phyloP scores from a whole-genome alignment of 2,329 filamentous ascomycete species.

The Alternaria dauci region DNA sequence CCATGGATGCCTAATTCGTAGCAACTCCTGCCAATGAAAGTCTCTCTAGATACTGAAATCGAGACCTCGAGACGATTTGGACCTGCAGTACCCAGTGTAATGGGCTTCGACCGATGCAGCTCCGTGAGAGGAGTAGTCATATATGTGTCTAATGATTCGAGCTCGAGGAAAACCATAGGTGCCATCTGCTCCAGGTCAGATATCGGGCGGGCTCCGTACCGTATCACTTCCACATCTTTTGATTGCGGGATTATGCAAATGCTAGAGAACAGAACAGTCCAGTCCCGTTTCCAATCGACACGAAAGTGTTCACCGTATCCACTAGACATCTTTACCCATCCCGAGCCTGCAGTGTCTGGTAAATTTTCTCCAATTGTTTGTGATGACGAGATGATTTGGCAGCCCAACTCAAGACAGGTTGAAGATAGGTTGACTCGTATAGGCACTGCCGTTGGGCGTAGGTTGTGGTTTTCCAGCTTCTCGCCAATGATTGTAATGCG shows the following conservation, averaged over 20 bases:
- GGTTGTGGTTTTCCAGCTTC: background rate
- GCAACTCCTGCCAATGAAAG: background rate
- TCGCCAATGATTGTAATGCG: background rate
- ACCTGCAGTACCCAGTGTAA: rapidly evolving
- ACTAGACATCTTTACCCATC: background rate
- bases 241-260: too few relatives aligned
- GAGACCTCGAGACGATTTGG: background rate
- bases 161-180: background rate
- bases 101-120: background rate
- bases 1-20: background rate
- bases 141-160: background rate
- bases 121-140: background rate
- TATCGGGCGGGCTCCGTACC: too few relatives aligned
- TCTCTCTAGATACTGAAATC: background rate
- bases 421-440: background rate
- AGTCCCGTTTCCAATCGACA: background rate
- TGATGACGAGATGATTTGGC: rapidly evolving
- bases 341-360: too few relatives aligned
- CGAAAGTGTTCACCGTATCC: background rate
- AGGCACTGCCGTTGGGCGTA: background rate
- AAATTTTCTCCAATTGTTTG: too few relatives aligned
- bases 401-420: background rate
- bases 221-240: too few relatives aligned
- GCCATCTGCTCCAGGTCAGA: too few relatives aligned
- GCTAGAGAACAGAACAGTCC: too few relatives aligned